These are phyloP conservation scores for Ambrosia artemisiifolia DNA, from an alignment of 129 eudicot genomes.

Conservation along the genomic window DNA sequence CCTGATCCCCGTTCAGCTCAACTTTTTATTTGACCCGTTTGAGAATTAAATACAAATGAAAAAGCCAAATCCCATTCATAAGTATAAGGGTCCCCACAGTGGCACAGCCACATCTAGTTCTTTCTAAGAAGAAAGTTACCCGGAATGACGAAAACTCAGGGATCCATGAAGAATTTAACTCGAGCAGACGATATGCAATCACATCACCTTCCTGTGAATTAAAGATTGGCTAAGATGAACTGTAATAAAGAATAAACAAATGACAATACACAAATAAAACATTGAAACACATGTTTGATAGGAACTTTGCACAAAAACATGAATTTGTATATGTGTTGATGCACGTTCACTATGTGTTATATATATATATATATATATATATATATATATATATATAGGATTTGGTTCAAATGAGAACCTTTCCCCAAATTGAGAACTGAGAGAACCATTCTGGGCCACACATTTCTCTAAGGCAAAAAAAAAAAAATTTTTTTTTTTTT, in stretches of 20 bases:
- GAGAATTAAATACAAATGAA: not conserved
- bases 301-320: not conserved
- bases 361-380: not conserved
- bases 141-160: conserved; percentile 85
- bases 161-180: conserved; percentile 79
- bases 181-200: conserved; percentile 88
- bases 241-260: not conserved
- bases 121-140: conserved; percentile 36
- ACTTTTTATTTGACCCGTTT: not conserved
- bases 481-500: no score
- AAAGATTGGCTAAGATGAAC: conserved; percentile 5
- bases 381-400: no score
- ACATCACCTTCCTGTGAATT: conserved; percentile 70
- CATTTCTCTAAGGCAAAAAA: no score
- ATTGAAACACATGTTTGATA: not conserved
- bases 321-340: not conserved
- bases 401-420: no score
- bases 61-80: not conserved
- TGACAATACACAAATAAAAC: not conserved
- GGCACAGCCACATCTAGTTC: not conserved
- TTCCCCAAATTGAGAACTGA: no score
- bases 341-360: not conserved
- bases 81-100: not conserved
- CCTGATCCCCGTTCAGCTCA: not conserved
- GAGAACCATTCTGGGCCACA: no score